Conservation (phyloP, 805 yeast species). For the Candida ortonii region DNA sequence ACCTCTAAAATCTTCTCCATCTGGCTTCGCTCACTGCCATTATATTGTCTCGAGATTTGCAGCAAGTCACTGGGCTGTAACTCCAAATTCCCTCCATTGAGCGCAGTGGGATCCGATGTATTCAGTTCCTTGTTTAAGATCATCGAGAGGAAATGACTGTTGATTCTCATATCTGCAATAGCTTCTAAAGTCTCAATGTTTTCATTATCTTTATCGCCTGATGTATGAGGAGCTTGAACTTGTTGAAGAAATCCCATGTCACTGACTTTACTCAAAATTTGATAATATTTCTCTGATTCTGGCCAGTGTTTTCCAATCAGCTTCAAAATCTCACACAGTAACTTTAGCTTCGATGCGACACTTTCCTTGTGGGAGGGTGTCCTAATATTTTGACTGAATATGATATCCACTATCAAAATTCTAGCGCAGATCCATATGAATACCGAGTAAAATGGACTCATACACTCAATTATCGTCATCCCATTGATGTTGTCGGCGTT, state of each 20-base stretch:
- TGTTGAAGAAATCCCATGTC: constrained; percentile 20
- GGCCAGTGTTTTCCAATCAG: constrained; percentile 29
- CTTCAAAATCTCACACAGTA: constrained; percentile 13
- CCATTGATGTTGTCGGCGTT: constrained; percentile 3
- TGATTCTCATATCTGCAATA: constrained; percentile 34
- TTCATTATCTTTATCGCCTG: constrained; percentile 27
- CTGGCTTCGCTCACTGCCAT: constrained; percentile 2
- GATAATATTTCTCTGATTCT: constrained; percentile 28
- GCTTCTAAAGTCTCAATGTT: constrained; percentile 37
- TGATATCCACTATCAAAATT: constrained; percentile 31
- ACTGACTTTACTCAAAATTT: constrained; percentile 27
- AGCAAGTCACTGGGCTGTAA: constrained; percentile 1
- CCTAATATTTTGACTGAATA: constrained; percentile 13
- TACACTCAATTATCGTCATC: constrained; percentile 4
- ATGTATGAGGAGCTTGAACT: constrained; percentile 14
- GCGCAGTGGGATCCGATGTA: not conserved
- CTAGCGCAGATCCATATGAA: constrained; percentile 34
- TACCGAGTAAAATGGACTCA: constrained; percentile 35
- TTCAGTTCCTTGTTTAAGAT: constrained; percentile 27
- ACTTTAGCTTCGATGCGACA: constrained; percentile 6
- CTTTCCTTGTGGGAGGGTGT: constrained; percentile 3
- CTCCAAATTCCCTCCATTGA: constrained; percentile 8
- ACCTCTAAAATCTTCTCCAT: constrained; percentile 14
- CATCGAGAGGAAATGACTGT: constrained; percentile 31
- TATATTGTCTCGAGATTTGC: not conserved